Percentiles rank a stretch among this genome's conserved stretches.
phyloP scores from a whole-genome alignment of 2,329 filamentous ascomycete species.

The Acrodontium crateriforme region DNA sequence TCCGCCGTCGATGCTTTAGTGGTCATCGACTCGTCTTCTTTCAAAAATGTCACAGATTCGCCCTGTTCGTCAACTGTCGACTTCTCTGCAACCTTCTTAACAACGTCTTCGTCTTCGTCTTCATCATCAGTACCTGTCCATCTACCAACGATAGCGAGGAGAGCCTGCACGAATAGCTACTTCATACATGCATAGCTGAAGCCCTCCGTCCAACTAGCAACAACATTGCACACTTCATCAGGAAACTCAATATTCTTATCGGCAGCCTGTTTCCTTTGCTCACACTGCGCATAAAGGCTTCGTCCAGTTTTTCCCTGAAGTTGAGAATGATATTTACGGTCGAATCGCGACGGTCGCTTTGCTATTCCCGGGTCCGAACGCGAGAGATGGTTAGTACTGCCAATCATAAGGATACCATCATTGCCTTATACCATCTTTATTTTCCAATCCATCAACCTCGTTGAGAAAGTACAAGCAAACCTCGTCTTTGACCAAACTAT shows the following conservation, averaged over 20 bases:
- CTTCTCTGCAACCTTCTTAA: slow-evolving; percentile 5
- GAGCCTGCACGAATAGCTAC: slow-evolving; percentile 50
- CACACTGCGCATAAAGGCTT: slow-evolving; percentile 30
- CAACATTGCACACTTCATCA: slow-evolving; percentile 25
- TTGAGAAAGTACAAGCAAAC: slow-evolving; percentile 29
- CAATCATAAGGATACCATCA: slow-evolving; percentile 28
- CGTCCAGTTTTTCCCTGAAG: slow-evolving; percentile 25
- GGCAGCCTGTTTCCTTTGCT: slow-evolving; percentile 27
- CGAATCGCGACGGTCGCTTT: slow-evolving; percentile 34
- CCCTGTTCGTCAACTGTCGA: slow-evolving; percentile 5
- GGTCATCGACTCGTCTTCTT: slow-evolving; percentile 1
- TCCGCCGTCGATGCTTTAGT: background rate
- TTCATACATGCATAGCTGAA: slow-evolving; percentile 58
- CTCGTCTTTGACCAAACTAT: slow-evolving; percentile 24
- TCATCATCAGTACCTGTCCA: slow-evolving; percentile 10
- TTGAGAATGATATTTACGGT: slow-evolving; percentile 34
- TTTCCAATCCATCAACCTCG: slow-evolving; percentile 28
- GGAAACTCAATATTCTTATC: slow-evolving; percentile 15
- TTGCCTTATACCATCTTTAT: too few relatives aligned
- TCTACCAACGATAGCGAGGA: slow-evolving; percentile 40
- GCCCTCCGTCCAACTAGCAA: slow-evolving; percentile 45
- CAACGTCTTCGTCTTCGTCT: slow-evolving; percentile 8
- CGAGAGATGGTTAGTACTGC: slow-evolving; percentile 27
- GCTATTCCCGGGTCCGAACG: slow-evolving; percentile 27
- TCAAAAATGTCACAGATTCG: slow-evolving; percentile 1